A percentile compares a stretch with the other conserved stretches of the same genome.
These are phyloP conservation scores for Plantago elongata DNA, from an alignment of 257 asterid species.

Conservation along the genomic window DNA sequence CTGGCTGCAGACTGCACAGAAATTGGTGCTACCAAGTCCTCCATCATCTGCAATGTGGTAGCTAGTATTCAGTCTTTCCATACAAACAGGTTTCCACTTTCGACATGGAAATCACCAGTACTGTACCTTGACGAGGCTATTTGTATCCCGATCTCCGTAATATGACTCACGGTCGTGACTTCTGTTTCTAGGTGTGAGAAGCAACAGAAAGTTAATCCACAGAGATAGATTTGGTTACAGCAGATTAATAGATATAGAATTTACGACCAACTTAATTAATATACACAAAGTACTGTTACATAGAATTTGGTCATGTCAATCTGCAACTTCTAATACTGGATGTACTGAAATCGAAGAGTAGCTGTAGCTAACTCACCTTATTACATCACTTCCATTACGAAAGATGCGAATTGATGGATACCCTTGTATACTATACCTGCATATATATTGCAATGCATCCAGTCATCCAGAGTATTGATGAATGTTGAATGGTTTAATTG, in stretches of 20 bases:
- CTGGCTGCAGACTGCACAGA: slow-evolving; percentile 51
- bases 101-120: neutral
- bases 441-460: slow-evolving; percentile 23
- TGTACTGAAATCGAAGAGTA: no score
- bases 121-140: slow-evolving; percentile 1
- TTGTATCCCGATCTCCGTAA: neutral
- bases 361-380: slow-evolving; percentile 27
- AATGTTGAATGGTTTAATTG: no score
- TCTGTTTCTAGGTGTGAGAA: neutral
- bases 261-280: no score
- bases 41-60: slow-evolving; percentile 69
- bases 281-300: no score
- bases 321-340: no score
- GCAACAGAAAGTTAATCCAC: slow-evolving; percentile 2
- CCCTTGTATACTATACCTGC: slow-evolving; percentile 93
- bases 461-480: slow-evolving; percentile 14
- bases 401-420: slow-evolving; percentile 95
- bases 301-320: no score
- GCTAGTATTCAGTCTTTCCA: slow-evolving; percentile 12
- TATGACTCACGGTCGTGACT: neutral
- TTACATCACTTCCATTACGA: slow-evolving; percentile 82
- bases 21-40: slow-evolving; percentile 71
- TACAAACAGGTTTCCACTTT: neutral
- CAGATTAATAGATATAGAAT: no score
- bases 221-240: no score